Conservation (phyloP, 2,329 filamentous ascomycete genomes). For the Penicillium rolfsii region DNA sequence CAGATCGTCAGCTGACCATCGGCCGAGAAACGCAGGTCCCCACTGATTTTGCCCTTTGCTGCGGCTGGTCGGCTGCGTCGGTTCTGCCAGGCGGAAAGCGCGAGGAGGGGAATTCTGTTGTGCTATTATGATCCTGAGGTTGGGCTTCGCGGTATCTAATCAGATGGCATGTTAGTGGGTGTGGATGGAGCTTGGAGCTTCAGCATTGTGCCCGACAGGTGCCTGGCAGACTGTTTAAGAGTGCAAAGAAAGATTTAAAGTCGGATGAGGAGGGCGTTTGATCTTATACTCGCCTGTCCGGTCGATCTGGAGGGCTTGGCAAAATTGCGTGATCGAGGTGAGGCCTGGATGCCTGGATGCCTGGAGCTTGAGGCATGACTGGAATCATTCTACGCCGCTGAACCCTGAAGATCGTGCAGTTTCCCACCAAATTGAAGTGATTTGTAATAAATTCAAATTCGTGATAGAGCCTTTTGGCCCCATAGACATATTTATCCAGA, state of each 20-base stretch:
- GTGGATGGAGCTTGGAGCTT: background rate
- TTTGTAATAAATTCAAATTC: too few species aligned
- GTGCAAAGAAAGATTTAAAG: conserved; percentile 8
- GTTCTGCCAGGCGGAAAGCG: conserved; percentile 6
- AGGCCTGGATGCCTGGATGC: conserved; percentile 15
- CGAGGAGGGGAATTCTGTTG: background rate
- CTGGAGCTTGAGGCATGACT: background rate
- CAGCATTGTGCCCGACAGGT: background rate
- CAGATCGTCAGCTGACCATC: conserved; percentile 5
- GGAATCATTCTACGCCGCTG: background rate
- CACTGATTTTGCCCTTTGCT: conserved; percentile 30
- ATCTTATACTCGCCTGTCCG: conserved; percentile 34
- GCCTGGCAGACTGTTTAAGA: background rate
- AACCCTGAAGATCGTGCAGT: too few species aligned
- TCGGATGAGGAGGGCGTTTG: conserved; percentile 24
- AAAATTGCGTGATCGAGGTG: conserved; percentile 38
- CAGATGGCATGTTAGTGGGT: background rate
- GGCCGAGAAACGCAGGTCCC: conserved; percentile 28
- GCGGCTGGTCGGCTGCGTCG: conserved; percentile 32
- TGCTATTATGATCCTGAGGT: background rate
- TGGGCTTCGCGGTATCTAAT: background rate
- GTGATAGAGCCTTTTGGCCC: too few species aligned
- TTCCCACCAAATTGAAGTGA: too few species aligned
- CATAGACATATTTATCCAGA: too few species aligned
- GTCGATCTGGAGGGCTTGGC: conserved; percentile 35